A percentile compares a stretch with the other conserved stretches of the same genome.
Conservation (phyloP, 805 yeast species). For the Cyberlindnera xylosilytica region DNA sequence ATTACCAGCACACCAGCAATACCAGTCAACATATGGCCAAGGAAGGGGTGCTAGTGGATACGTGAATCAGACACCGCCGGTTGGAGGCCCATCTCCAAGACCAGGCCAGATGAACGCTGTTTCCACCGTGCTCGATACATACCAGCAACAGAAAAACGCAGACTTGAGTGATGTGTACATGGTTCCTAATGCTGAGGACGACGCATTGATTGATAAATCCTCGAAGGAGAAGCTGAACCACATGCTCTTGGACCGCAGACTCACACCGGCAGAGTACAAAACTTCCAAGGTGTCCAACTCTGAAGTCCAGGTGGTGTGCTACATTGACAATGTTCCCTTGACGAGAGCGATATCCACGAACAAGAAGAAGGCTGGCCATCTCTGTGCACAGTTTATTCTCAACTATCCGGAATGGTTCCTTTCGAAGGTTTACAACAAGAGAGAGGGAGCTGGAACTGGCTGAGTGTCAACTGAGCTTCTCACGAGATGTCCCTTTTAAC, state of each 20-base stretch:
- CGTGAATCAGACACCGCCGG: background rate
- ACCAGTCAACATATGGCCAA: background rate
- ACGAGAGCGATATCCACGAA: constrained; percentile 18
- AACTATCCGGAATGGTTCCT: constrained; percentile 12
- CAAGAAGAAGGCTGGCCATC: constrained; percentile 24
- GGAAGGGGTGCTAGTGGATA: background rate
- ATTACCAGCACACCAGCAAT: background rate
- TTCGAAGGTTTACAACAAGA: constrained; percentile 1
- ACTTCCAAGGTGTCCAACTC: constrained; percentile 18
- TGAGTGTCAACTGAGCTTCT: too few species aligned
- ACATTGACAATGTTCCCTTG: constrained; percentile 11
- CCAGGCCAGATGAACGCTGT: background rate
- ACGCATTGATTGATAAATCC: constrained; percentile 9
- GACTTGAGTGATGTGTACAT: background rate
- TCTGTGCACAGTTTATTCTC: constrained; percentile 18
- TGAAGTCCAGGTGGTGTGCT: constrained; percentile 21
- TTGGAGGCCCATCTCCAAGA: too few species aligned
- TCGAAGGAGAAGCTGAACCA: constrained; percentile 19
- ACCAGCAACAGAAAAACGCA: constrained; percentile 2
- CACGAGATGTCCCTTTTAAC: too few species aligned
- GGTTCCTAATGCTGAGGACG: constrained; percentile 1
- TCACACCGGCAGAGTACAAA: constrained; percentile 19
- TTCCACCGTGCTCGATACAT: background rate
- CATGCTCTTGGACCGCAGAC: constrained; percentile 8
- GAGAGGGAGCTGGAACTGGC: background rate